Evolutionary conservation across 2,329 filamentous ascomycete genomes (phyloP), one percentile per base, ranked within the genome.

Genomic region (Fusarium globosum): DNA sequence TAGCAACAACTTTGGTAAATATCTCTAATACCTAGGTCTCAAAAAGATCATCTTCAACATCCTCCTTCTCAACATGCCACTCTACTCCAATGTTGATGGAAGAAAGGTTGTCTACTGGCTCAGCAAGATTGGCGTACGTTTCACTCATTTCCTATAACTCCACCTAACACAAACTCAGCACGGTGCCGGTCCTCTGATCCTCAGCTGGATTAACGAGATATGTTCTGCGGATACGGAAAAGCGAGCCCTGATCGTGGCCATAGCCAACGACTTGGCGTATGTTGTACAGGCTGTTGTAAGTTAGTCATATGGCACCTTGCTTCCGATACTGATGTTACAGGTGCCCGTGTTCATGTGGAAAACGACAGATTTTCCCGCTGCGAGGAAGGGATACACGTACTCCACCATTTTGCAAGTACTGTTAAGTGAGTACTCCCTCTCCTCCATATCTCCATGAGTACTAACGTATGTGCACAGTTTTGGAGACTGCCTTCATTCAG

Each of bases 161-260:
- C 4, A 23, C 12, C 26, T 23, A 8, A 26, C n/a, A 3, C 16
- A 16, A 7, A 12, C 4, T 16, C 2, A 26, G 43, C 39, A 61
- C 4, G 72, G 74, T 15, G 74, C 73, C 3, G 73, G 74, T 9
- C 74, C 72, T 43, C 55, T 76, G 6, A 76, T 76, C 21, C 61
- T 76, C 7, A 74, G 73, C 13, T 76, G 73, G 73, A 75, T 76
- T 16, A 76, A 76, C n/a, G 73, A 76, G 23, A 74, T 76, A 1
- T 75, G 73, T 39, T 62, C 63, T 1, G 55, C 57, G 6, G 74
- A 76, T 35, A 76, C 74, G 0, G 74, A 76, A 41, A 76, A 76
- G 35, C 64, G 71, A 55, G 73, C 69, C 4, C 12, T 76, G 1
- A 45, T 76, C 2, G 73, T 76, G 3, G 66, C 52, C 5, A 26